Conservation (phyloP, 2,329 filamentous ascomycete genomes). For the Fusarium miscanthi region DNA sequence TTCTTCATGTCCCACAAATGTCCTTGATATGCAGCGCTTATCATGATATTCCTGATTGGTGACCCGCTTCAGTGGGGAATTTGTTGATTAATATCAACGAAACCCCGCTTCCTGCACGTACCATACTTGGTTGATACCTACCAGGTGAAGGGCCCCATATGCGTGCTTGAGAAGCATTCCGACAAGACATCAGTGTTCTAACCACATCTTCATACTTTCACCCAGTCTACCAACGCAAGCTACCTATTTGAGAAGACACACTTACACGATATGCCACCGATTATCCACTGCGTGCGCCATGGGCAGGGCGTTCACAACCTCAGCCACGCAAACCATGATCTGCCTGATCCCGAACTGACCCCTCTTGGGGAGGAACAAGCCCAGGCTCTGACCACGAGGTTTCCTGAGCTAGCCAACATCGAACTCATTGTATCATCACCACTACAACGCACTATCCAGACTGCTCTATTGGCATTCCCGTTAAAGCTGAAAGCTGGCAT, state of each 20-base stretch:
- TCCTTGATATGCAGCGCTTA: neutral
- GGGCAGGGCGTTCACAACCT: slow-evolving; percentile 4
- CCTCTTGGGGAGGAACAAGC: neutral
- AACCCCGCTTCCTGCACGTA: too few species aligned
- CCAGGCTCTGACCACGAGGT: neutral
- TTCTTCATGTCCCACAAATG: neutral
- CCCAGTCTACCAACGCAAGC: neutral
- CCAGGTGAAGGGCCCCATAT: too few species aligned
- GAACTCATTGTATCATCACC: neutral
- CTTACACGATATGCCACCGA: neutral
- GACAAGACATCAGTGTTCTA: neutral
- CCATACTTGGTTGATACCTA: too few species aligned
- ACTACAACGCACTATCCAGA: neutral
- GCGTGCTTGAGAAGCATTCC: too few species aligned
- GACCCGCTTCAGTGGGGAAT: too few species aligned
- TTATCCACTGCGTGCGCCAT: neutral
- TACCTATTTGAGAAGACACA: neutral
- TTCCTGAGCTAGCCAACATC: neutral
- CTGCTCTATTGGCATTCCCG: neutral
- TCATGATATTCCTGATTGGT: too few species aligned
- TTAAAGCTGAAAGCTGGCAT: neutral
- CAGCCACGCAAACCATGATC: neutral
- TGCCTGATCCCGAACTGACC: neutral
- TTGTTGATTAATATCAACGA: too few species aligned
- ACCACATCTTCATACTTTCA: neutral